Conservation (phyloP, 352 stramenopile genomes). For the Phytophthora uliginosa region DNA sequence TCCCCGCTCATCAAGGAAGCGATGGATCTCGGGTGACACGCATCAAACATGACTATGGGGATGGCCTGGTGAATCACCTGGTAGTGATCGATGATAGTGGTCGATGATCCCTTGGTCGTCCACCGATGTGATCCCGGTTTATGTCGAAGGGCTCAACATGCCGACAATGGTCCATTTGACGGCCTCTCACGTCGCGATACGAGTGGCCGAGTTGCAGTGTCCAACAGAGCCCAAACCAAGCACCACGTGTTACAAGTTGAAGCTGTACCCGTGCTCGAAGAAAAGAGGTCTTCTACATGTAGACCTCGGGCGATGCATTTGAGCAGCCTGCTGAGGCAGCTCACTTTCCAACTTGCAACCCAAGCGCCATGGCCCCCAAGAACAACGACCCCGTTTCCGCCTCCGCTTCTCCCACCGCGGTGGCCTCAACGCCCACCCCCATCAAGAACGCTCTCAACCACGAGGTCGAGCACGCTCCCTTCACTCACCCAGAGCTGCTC, state of each 20-base stretch:
- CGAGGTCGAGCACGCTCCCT: conserved; percentile 19
- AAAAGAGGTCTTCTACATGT: no score
- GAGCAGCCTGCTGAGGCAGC: background rate
- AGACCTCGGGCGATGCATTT: background rate
- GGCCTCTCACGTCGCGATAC: conserved; percentile 2
- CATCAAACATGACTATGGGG: conserved; percentile 20
- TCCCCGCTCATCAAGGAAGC: background rate
- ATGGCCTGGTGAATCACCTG: conserved; percentile 8
- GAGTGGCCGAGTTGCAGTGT: conserved; percentile 16
- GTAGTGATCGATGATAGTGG: conserved; percentile 5
- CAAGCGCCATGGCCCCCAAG: conserved; percentile 34
- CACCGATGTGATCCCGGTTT: conserved; percentile 5
- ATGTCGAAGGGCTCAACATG: conserved; percentile 5
- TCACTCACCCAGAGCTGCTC: conserved; percentile 24
- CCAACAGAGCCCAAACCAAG: conserved; percentile 10
- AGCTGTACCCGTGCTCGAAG: conserved; percentile 1
- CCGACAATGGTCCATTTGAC: conserved; percentile 35
- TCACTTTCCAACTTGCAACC: conserved; percentile 30
- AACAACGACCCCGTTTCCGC: conserved; percentile 11
- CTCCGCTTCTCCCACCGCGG: background rate
- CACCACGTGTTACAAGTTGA: conserved; percentile 25
- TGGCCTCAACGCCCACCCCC: background rate
- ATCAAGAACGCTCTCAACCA: conserved; percentile 40
- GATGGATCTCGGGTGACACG: conserved; percentile 8
- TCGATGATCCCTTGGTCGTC: background rate